Conservation (phyloP, 2,329 filamentous ascomycete genomes). For the Aspergillus proliferans region DNA sequence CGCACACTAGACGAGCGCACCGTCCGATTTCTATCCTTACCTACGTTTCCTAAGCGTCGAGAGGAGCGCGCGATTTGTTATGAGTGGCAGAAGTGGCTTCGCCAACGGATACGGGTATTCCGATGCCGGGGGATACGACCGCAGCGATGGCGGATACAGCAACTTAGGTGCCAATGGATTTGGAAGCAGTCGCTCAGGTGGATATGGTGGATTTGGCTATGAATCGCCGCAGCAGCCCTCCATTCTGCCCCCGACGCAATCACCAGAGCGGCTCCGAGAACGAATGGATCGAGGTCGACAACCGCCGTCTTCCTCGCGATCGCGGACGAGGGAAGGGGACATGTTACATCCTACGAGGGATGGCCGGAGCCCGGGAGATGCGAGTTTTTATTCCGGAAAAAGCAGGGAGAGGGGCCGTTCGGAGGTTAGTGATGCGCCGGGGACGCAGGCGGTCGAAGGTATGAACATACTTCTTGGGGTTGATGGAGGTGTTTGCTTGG, state of each 20-base stretch:
- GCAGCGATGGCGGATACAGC: slow-evolving; percentile 27
- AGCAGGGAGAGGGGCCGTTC: slow-evolving; percentile 15
- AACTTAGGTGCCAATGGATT: slow-evolving; percentile 30
- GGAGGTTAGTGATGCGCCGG: slow-evolving; percentile 14
- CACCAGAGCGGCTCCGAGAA: slow-evolving; percentile 29
- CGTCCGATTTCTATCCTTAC: background rate
- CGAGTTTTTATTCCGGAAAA: slow-evolving; percentile 16
- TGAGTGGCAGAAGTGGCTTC: slow-evolving; percentile 32
- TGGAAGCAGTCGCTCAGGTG: slow-evolving; percentile 31
- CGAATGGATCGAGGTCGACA: slow-evolving; percentile 25
- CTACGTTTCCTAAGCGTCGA: background rate
- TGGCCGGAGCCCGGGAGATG: slow-evolving; percentile 18
- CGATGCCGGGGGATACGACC: slow-evolving; percentile 30
- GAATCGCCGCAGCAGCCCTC: slow-evolving; percentile 24
- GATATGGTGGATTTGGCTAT: slow-evolving; percentile 39
- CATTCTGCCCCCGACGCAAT: slow-evolving; percentile 17
- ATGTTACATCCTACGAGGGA: slow-evolving; percentile 22
- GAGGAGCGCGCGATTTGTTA: slow-evolving; percentile 15
- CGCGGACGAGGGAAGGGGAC: slow-evolving; percentile 29
- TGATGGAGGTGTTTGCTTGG: background rate
- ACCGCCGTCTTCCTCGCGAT: slow-evolving; percentile 26
- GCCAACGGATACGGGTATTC: slow-evolving; percentile 34
- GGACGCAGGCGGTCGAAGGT: slow-evolving; percentile 35
- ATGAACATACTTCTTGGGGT: slow-evolving; percentile 7
- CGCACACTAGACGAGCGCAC: background rate